Base-by-base conservation (phyloP, 805 yeast species). In the Barnettozyma wickerhamii region DNA sequence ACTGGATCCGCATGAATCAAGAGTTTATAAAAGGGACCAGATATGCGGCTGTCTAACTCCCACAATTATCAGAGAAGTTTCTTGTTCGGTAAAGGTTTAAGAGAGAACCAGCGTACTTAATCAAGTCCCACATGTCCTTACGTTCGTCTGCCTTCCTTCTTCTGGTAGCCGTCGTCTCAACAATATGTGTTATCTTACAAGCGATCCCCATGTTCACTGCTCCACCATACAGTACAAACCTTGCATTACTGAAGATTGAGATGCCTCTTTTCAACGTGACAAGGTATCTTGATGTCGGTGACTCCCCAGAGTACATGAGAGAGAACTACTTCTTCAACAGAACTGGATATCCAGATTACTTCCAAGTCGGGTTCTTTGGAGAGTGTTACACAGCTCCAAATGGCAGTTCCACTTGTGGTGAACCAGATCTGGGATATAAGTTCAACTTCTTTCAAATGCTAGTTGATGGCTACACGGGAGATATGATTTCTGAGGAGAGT, bases 371-470 rank as follows among this genome's bases (percentile, higher is more conserved):
- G 6, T 12, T 39, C 4, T 9, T 30, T 9, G 36, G 38, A 4
- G 14, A 19, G 15, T 33, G 42, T 32, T 26, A 31, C 7, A 24
- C 24, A 4, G 6, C 35, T 7, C 40, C 40, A 17, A 29, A 17
- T 17, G 40, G 35, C 3, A 10, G 5, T 4, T 14, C 40, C 4
- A 18, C 31, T 7, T 37, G 40, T 24, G 35, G 33, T 6, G n/a
- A 13, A 4, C 24, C 13, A 14, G 19, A 21, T 31, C 14, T 10
- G 4, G 26, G 30, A 4, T 21, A 24, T 15, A 33, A 23, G 13
- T 38, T 38, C 34, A 33, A 39, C 23, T n/a, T 39, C 13, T 39
- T 33, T 14, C 26, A 39, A 12, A n/a, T 33, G 34, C 28, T 33
- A 14, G 24, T 13, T 4, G n/a, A 20, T 29, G 24, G 17, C 7